Evolutionary conservation across 768 basidiomycete genomes (phyloP).

Genomic region (Rhizopogon sp.): DNA sequence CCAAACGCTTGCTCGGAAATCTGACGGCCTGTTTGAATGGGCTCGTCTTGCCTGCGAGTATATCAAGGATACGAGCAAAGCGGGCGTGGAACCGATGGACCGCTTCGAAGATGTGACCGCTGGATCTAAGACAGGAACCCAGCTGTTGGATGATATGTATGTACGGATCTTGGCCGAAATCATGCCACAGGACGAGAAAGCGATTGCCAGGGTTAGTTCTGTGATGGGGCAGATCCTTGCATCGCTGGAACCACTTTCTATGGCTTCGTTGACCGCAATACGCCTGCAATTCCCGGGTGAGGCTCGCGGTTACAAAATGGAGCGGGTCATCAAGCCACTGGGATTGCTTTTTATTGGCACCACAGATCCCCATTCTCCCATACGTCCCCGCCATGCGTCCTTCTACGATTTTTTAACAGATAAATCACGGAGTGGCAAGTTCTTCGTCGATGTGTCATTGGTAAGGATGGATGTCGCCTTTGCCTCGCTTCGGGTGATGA

Average conservation of each 20-base stretch:
- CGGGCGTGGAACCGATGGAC: no score
- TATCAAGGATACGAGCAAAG: no score
- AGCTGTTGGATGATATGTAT: slow-evolving; percentile 5
- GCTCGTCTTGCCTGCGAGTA: no score
- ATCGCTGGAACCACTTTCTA: slow-evolving; percentile 1
- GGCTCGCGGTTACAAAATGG: not conserved
- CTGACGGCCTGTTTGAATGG: no score
- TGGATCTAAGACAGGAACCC: no score
- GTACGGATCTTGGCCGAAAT: not conserved
- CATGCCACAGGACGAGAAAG: not conserved
- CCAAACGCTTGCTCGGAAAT: no score
- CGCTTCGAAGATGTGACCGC: no score
- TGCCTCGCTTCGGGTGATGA: slow-evolving; percentile 23
- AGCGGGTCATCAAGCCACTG: no score
- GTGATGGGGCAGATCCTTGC: slow-evolving; percentile 2
- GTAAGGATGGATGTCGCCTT: slow-evolving; percentile 13
- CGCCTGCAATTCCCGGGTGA: not conserved
- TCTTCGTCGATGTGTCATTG: slow-evolving; percentile 5
- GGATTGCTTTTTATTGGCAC: slow-evolving; percentile 1
- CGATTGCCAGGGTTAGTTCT: not conserved
- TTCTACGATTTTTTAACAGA: slow-evolving; percentile 22
- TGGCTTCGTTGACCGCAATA: no score
- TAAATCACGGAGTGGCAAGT: slow-evolving; percentile 8
- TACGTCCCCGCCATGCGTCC: slow-evolving; percentile 11
- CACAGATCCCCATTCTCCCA: not conserved